Base-by-base conservation (phyloP, 129 eudicot genomes). In the Centella asiatica region DNA sequence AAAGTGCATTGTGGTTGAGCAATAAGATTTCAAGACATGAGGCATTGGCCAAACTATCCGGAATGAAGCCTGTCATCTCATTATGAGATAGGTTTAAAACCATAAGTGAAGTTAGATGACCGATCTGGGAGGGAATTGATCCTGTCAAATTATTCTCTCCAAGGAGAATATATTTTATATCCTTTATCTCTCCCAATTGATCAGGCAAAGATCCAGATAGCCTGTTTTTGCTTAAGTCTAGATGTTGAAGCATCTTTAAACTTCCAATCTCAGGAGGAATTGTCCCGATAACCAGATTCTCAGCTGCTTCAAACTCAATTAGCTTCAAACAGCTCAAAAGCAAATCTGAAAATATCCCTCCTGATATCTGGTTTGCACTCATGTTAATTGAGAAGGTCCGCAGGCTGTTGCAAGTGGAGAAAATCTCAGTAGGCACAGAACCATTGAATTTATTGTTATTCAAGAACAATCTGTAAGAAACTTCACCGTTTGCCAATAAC, bases 121-220 rank as follows among this genome's bases (percentile, higher is more conserved):
- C 65, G 4, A 74, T 61, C 8, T 55, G 28, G 20, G 27, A 2
- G 8, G 79, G 79, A 56, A 74, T 68, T 36, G 47, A 8, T 13
- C 79, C 79, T 11, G 74, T 62, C 44, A 74, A 62, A 34, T 62
- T 74, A 68, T 74, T 74, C 59, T 60, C 74, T 40, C 74, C 70
- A 54, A 74, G 71, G n/a, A 62, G 66, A 52, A 74, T 57, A 8
- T 34, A 29, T 53, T 7, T 57, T 7, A 69, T 34, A 36, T 51
- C 36, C 64, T 63, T 34, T 48, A 74, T 56, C 42, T 55, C 48
- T 14, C 80, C 80, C 33, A 75, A 12, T 49, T 75, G 71, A 50
- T 45, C 45, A 47, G 80, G 80, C 54, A 75, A 53, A 46, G 67
- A 56, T 8, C 80, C 80, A 27, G 65, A 69, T 6, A 75, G 27